These are phyloP conservation scores for Thelonectria olida DNA, from an alignment of 2,329 filamentous ascomycete species.

Conservation along the genomic window DNA sequence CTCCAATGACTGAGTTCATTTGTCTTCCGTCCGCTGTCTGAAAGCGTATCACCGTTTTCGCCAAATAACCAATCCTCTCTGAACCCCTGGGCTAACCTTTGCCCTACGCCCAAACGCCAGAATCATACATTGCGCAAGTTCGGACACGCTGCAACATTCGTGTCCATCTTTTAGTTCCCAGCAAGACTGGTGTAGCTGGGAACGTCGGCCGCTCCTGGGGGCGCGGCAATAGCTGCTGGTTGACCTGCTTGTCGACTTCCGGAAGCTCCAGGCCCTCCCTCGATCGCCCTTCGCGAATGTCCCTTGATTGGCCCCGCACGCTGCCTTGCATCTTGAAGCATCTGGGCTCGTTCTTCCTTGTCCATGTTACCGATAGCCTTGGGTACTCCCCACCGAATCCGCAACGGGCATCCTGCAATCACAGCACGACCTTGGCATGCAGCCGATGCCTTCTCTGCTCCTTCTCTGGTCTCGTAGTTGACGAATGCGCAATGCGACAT, in stretches of 20 bases:
- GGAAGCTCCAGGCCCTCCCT: slow-evolving; percentile 40
- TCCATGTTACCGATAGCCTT: slow-evolving; percentile 93
- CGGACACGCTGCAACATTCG: slow-evolving; percentile 31
- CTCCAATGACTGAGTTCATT: slow-evolving; percentile 19
- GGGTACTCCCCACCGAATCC: slow-evolving; percentile 92
- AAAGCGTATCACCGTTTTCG: slow-evolving; percentile 30
- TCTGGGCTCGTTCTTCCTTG: slow-evolving; percentile 81
- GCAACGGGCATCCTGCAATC: slow-evolving; percentile 88
- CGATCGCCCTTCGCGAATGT: slow-evolving; percentile 36
- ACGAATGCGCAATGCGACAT: slow-evolving; percentile 97
- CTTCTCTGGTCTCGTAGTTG: slow-evolving; percentile 87
- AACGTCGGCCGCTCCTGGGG: slow-evolving; percentile 80
- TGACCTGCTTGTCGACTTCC: slow-evolving; percentile 34
- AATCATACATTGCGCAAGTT: slow-evolving; percentile 29
- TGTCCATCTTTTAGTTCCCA: slow-evolving; percentile 69
- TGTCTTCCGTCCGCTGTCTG: slow-evolving; percentile 21
- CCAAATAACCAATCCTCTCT: slow-evolving; percentile 23
- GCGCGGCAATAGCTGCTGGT: slow-evolving; percentile 69
- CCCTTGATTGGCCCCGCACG: slow-evolving; percentile 41
- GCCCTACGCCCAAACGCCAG: slow-evolving; percentile 40
- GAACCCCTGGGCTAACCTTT: slow-evolving; percentile 16
- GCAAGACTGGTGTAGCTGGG: slow-evolving; percentile 83
- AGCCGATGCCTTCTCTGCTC: slow-evolving; percentile 85
- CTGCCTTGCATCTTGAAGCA: slow-evolving; percentile 76
- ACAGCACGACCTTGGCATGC: slow-evolving; percentile 89